Evolutionary conservation across 1,284 basidiomycete genomes (phyloP).

Genomic region (Fomitopsis pinicola): DNA sequence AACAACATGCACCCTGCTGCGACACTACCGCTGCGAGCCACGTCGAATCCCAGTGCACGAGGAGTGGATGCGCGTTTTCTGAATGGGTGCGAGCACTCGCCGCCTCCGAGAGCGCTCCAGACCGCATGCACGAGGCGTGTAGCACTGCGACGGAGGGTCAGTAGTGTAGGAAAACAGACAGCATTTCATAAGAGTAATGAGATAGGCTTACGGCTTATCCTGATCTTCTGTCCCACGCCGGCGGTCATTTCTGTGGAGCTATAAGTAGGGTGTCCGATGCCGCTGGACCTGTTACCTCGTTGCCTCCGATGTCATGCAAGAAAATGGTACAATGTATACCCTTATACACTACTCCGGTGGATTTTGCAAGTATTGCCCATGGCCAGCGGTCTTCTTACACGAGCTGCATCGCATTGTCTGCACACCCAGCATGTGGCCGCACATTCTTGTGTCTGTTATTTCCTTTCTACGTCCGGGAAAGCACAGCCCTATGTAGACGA

Average conservation of each 20-base stretch:
- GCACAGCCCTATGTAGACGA: no score
- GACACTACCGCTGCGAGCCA: neutral
- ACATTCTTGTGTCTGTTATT: no score
- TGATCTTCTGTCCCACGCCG: neutral
- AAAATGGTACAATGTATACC: no score
- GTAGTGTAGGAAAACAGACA: neutral
- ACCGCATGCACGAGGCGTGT: neutral
- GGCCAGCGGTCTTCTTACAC: no score
- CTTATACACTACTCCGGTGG: no score
- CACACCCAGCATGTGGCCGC: no score
- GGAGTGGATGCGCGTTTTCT: neutral
- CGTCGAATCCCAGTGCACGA: neutral
- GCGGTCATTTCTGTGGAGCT: neutral
- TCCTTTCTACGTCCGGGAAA: no score
- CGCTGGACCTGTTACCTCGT: neutral
- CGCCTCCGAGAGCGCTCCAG: neutral
- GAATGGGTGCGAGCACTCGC: neutral
- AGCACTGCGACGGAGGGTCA: neutral
- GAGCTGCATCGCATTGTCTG: no score
- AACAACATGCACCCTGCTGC: neutral
- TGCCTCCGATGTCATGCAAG: no score
- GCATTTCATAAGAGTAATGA: neutral
- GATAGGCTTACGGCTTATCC: neutral
- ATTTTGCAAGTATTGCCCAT: no score
- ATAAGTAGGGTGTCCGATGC: neutral